A percentile compares a stretch with the other conserved stretches of the same genome.
These are phyloP conservation scores for Ophiostoma triangulosporum DNA, from an alignment of 2,329 filamentous ascomycete genomes.

Conservation along the genomic window DNA sequence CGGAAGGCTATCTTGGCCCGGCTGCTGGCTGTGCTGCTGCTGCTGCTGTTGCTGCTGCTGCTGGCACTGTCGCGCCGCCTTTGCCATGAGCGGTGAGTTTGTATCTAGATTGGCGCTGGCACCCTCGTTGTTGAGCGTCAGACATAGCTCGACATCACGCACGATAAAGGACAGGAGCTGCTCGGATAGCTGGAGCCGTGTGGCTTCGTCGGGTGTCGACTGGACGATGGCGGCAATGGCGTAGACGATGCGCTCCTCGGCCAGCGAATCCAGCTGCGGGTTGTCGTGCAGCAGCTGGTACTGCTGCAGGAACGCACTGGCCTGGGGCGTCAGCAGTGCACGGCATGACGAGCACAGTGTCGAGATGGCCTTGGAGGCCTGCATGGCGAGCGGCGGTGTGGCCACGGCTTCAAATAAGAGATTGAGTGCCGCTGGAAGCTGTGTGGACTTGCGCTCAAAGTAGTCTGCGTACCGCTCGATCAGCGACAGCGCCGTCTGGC, in stretches of 20 bases:
- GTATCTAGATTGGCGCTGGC: slow-evolving; percentile 11
- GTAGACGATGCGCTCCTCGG: slow-evolving; percentile 60
- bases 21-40: background rate
- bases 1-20: slow-evolving; percentile 1
- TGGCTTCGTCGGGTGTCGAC: slow-evolving; percentile 45
- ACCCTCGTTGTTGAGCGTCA: slow-evolving; percentile 21
- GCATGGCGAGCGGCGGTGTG: slow-evolving; percentile 31
- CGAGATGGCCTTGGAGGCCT: slow-evolving; percentile 61
- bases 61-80: slow-evolving; percentile 16
- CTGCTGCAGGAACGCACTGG: slow-evolving; percentile 55
- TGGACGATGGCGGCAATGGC: slow-evolving; percentile 66
- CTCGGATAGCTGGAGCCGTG: slow-evolving; percentile 39
- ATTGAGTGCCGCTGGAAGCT: slow-evolving; percentile 56
- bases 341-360: slow-evolving; percentile 66
- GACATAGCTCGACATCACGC: slow-evolving; percentile 39
- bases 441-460: slow-evolving; percentile 55
- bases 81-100: slow-evolving; percentile 11
- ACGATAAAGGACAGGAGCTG: slow-evolving; percentile 49
- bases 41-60: background rate
- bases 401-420: slow-evolving; percentile 60
- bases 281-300: slow-evolving; percentile 51
- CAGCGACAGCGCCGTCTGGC: slow-evolving; percentile 54
- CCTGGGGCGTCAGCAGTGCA: slow-evolving; percentile 50
- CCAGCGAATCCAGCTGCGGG: slow-evolving; percentile 49
- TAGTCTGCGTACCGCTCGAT: slow-evolving; percentile 65